These are phyloP conservation scores for Neonectria hederae DNA, from an alignment of 2,329 filamentous ascomycete genomes.

Conservation along the genomic window DNA sequence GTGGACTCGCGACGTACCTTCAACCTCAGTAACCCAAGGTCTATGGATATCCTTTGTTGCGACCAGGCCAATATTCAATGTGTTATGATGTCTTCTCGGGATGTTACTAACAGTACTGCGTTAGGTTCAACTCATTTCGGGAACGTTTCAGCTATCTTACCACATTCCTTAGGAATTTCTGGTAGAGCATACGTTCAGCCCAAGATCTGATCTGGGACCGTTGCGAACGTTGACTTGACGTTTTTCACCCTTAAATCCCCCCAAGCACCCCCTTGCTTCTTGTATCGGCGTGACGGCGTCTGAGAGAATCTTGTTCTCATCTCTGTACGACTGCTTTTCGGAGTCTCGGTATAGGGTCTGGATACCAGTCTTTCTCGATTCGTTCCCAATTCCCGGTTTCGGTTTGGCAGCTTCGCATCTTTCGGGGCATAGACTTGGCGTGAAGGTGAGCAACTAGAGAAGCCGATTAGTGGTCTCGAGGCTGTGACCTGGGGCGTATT, in stretches of 20 bases:
- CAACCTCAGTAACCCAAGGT: background rate
- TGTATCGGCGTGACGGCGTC: conserved; percentile 54
- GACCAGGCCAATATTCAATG: background rate
- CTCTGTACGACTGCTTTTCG: conserved; percentile 51
- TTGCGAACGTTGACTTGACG: conserved; percentile 42
- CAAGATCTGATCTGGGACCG: conserved; percentile 39
- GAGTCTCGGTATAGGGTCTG: conserved; percentile 51
- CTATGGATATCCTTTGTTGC: background rate
- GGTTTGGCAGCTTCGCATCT: conserved; percentile 42
- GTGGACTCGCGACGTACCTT: background rate
- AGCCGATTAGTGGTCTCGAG: background rate
- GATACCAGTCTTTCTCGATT: conserved; percentile 49
- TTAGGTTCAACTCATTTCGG: conserved; percentile 54
- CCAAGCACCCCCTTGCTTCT: conserved; percentile 46
- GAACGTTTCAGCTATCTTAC: conserved; percentile 52
- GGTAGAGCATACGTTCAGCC: conserved; percentile 49
- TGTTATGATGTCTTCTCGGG: background rate
- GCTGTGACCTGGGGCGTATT: background rate
- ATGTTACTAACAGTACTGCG: conserved; percentile 36
- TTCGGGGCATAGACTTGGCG: conserved; percentile 42
- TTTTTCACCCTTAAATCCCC: conserved; percentile 40
- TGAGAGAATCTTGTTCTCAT: conserved; percentile 48
- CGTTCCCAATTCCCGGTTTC: conserved; percentile 44
- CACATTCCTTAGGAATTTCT: conserved; percentile 53
- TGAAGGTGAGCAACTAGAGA: conserved; percentile 33